Percentiles rank a stretch among this genome's conserved stretches.
phyloP scores from a whole-genome alignment of 768 basidiomycete species.

The Mycena rebaudengoi region DNA sequence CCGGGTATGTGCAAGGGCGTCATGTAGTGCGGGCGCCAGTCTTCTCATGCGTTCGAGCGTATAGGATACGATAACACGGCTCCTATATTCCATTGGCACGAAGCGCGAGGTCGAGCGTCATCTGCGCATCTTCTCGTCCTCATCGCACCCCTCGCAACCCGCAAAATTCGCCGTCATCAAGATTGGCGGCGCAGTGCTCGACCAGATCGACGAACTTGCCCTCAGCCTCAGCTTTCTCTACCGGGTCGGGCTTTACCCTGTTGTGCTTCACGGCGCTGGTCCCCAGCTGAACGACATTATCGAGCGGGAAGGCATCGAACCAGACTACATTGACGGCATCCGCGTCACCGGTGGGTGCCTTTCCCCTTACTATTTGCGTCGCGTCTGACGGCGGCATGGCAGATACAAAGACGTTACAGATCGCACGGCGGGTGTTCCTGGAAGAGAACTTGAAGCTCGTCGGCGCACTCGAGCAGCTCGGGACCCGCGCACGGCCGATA shows the following conservation, averaged over 20 bases:
- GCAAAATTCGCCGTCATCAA: slow-evolving; percentile 99
- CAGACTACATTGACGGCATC: slow-evolving; percentile 98
- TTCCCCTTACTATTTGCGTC: neutral
- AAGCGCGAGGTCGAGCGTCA: slow-evolving; percentile 98
- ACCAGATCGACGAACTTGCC: slow-evolving; percentile 92
- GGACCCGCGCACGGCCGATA: slow-evolving; percentile 96
- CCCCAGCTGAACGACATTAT: slow-evolving; percentile 96
- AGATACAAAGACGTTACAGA: slow-evolving; percentile 94
- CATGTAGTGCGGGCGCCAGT: too few species aligned
- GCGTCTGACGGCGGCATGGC: neutral
- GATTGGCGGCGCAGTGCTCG: slow-evolving; percentile 95
- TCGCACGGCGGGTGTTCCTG: slow-evolving; percentile 95
- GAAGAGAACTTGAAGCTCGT: slow-evolving; percentile 98
- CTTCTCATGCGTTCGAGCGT: too few species aligned
- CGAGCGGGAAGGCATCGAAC: slow-evolving; percentile 90
- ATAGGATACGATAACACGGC: slow-evolving; percentile 95
- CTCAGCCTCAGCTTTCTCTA: slow-evolving; percentile 96
- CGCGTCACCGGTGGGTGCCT: slow-evolving; percentile 84
- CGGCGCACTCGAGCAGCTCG: slow-evolving; percentile 89
- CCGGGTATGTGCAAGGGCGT: slow-evolving; percentile 70
- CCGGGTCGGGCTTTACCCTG: slow-evolving; percentile 96
- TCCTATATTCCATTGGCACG: slow-evolving; percentile 96
- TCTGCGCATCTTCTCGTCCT: slow-evolving; percentile 96
- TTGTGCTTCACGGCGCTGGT: slow-evolving; percentile 95
- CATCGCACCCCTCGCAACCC: slow-evolving; percentile 86